Evolutionary conservation across 1,284 basidiomycete species (phyloP), one percentile per base, ranked within the genome.

Genomic region (Agaricales sp.): DNA sequence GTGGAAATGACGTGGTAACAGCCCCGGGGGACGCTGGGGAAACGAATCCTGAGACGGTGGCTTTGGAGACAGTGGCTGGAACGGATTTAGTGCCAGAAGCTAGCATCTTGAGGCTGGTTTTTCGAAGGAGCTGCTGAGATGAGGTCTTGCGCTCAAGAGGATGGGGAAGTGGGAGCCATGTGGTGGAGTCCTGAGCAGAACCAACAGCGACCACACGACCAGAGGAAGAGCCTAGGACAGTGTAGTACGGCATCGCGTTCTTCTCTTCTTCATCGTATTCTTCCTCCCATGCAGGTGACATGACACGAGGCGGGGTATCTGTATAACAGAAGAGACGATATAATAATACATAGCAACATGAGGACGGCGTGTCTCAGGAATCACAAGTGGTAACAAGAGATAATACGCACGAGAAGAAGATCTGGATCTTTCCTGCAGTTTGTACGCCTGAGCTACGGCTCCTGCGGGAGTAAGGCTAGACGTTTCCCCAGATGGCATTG

Each of bases 401-500:
- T n/a, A n/a, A n/a, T n/a, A 50, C 49, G 49, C 52, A 41, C 16
- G 47, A 35, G 25, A 52, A 25, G 39, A 52, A 51, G 48, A 54
- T 38, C 58, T 57, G 26, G 63, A 61, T 21, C 63, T 61, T 53
- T 68, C 71, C 52, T 77, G 77, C 47, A 71, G 69, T 57, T 76
- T 79, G 58, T 82, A 82, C 2, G 78, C 77, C 45, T 73, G 71
- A 3, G 67, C 73, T 23, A 82, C 72, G 0, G 73, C 72, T 2
- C 73, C 69, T 0, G 80, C 79, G 2, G 80, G 80, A 0, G 80
- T 82, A 3, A 80, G 63, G n/a, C n/a, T 8, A n/a, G 8, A n/a
- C 8, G 30, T 35, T 11, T 35, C 30, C 11, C 30, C 30, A 11
- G 30, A 11, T 35, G 30, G 30, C 30, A 35, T 35, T 35, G n/a